Evolutionary conservation across 148 eudicot genomes (phyloP).

Genomic region (Mesembryanthemum crystallinum): DNA sequence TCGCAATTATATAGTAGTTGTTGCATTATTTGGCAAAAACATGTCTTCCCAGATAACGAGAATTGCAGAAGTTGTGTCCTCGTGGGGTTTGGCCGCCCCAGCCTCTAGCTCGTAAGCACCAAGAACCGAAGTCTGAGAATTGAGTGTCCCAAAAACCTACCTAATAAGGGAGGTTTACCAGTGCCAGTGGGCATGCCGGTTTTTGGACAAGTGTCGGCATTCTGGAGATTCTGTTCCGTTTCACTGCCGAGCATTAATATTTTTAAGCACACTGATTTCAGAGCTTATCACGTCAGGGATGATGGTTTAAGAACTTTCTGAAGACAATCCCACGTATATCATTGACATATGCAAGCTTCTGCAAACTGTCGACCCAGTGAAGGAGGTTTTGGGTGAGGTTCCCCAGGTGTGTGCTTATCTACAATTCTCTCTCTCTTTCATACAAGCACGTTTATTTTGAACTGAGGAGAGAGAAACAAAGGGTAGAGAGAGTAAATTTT

Average conservation of each 20-base stretch:
- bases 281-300: constrained; percentile 17
- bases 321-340: constrained; percentile 17
- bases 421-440: background rate
- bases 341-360: constrained; percentile 18
- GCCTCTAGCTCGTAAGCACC: background rate
- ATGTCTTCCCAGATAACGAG: background rate
- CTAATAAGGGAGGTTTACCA: constrained; percentile 1
- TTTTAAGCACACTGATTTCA: constrained; percentile 9
- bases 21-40: background rate
- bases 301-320: constrained; percentile 13
- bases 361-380: constrained; percentile 31
- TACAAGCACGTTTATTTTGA: constrained; percentile 14
- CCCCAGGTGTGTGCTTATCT: constrained; percentile 33
- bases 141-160: constrained; percentile 16
- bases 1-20: background rate
- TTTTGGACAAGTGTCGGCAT: constrained; percentile 18
- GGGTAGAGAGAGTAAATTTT: background rate
- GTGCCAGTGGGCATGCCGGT: constrained; percentile 8
- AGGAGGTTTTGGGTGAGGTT: constrained; percentile 19
- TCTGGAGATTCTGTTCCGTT: background rate
- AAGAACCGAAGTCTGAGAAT: background rate
- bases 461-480: background rate
- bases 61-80: background rate
- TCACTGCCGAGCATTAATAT: background rate
- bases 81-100: constrained; percentile 7